These are phyloP conservation scores for Eucalyptus sp. DNA, from an alignment of 345 rosid species.

Conservation along the genomic window DNA sequence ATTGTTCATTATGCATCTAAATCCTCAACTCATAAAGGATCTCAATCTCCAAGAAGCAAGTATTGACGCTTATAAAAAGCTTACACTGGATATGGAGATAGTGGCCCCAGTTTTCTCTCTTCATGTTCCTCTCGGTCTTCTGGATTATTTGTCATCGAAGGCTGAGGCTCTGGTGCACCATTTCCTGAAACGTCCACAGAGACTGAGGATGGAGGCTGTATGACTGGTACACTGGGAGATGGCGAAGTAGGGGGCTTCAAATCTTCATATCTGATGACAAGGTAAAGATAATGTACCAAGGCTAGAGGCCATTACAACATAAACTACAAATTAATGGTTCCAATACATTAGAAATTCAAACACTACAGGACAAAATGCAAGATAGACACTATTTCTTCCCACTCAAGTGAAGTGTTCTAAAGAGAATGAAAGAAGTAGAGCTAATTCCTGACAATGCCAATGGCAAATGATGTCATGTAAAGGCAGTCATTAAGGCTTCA, in stretches of 20 bases:
- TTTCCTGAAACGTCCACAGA: slow-evolving; percentile 8
- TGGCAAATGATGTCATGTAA: neutral
- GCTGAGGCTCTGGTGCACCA: slow-evolving; percentile 9
- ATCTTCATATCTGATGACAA: neutral
- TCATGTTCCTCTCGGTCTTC: neutral
- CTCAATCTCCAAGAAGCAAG: neutral
- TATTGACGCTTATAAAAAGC: neutral
- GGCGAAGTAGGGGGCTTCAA: slow-evolving; percentile 4
- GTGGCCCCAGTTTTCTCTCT: neutral
- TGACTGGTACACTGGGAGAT: neutral
- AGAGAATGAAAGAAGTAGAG: neutral
- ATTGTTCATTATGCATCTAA: neutral
- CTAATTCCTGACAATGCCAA: neutral
- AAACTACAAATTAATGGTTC: neutral
- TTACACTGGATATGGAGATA: slow-evolving; percentile 36
- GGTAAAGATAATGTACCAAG: neutral
- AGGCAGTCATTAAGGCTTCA: neutral
- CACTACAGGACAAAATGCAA: neutral
- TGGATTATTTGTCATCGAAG: neutral
- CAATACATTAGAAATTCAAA: neutral
- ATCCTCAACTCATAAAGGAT: neutral
- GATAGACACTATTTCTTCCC: neutral
- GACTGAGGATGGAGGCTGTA: neutral
- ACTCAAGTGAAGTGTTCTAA: neutral
- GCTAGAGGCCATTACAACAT: neutral